phyloP scores from a whole-genome alignment of 129 eudicot genomes.

The Tanacetum coccineum region DNA sequence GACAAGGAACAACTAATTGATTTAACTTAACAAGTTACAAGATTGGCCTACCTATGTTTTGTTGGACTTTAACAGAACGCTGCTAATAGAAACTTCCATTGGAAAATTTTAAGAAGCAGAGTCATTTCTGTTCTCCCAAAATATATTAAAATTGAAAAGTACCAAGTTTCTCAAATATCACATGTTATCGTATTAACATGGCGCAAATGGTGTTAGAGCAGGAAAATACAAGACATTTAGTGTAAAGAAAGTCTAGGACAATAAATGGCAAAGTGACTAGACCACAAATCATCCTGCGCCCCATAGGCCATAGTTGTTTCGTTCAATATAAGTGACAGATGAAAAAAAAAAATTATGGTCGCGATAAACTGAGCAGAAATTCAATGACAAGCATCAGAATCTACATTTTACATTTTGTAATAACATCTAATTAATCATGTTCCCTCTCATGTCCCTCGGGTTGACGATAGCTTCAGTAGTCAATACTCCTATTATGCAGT shows the following conservation, averaged over 20 bases:
- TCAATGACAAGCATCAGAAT: no score
- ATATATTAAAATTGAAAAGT: not conserved
- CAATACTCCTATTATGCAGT: no score
- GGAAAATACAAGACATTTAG: not conserved
- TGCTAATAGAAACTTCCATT: no score
- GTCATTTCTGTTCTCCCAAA: no score
- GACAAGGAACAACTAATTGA: not conserved
- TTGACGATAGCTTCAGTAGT: no score
- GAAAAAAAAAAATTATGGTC: no score
- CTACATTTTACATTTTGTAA: not conserved
- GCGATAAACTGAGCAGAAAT: no score
- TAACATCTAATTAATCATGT: slow-evolving; percentile 5
- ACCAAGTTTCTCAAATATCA: slow-evolving; percentile 7
- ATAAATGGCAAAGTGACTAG: not conserved
- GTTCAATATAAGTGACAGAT: slow-evolving; percentile 8
- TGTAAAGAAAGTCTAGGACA: not conserved
- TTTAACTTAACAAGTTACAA: no score
- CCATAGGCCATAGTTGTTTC: slow-evolving; percentile 3
- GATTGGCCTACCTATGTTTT: no score
- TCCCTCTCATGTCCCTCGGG: slow-evolving; percentile 12
- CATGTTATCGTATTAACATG: not conserved
- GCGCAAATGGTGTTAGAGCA: not conserved
- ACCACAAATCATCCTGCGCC: not conserved
- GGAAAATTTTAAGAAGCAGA: no score
- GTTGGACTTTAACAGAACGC: no score